phyloP scores from a whole-genome alignment of 768 basidiomycete species.

The Boletellus ananiceps region DNA sequence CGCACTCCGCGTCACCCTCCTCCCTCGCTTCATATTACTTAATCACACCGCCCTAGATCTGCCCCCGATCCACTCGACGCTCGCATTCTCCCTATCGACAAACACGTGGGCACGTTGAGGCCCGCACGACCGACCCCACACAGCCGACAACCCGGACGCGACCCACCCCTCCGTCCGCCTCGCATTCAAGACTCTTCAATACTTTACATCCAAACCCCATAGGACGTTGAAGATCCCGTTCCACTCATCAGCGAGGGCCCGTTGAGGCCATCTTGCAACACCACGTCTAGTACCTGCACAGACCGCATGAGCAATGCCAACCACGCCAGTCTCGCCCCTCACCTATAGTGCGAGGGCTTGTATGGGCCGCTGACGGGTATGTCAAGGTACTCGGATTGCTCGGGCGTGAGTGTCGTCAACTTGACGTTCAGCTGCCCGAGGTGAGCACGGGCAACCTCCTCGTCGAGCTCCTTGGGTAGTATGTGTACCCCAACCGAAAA shows the following conservation, averaged over 20 bases:
- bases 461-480: constrained; percentile 96
- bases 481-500: constrained; percentile 99
- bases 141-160: constrained; percentile 7
- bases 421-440: constrained; percentile 89
- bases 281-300: constrained; percentile 28
- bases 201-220: constrained; percentile 40
- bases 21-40: constrained; percentile 9
- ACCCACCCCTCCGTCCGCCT: constrained; percentile 16
- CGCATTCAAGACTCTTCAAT: constrained; percentile 46
- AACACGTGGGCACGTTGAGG: constrained; percentile 35
- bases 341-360: constrained; percentile 71
- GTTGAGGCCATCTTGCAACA: constrained; percentile 64
- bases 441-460: constrained; percentile 98
- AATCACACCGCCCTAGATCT: constrained; percentile 15
- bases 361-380: constrained; percentile 79
- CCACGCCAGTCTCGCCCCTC: constrained; percentile 3
- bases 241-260: constrained; percentile 60
- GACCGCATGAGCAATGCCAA: background rate
- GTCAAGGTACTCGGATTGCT: constrained; percentile 89
- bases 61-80: constrained; percentile 11
- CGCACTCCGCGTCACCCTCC: constrained; percentile 19
- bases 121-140: constrained; percentile 11
- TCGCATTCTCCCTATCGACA: background rate
- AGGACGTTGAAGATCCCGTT: constrained; percentile 69
- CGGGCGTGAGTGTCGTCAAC: constrained; percentile 67